A percentile compares a stretch with the other conserved stretches of the same genome.
Conservation (phyloP, 2,329 filamentous ascomycete genomes). For the Fusarium algeriense region DNA sequence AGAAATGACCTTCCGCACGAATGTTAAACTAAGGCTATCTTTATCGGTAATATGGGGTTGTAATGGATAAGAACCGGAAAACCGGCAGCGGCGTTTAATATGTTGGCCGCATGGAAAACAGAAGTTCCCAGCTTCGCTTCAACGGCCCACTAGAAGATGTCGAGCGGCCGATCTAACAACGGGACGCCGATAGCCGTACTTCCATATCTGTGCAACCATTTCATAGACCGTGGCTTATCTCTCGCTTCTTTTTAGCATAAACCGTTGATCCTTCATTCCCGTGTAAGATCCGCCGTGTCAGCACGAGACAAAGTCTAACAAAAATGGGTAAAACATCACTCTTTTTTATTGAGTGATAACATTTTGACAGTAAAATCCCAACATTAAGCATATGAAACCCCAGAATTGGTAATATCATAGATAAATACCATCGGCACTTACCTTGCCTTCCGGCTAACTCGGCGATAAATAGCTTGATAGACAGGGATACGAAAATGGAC, state of each 20-base stretch:
- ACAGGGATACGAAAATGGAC: neutral
- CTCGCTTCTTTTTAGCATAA: neutral
- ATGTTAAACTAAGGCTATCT: neutral
- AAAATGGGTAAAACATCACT: neutral
- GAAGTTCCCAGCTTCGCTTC: conserved; percentile 13
- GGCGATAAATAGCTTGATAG: conserved; percentile 2
- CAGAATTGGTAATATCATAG: neutral
- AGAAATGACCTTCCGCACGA: conserved; percentile 1
- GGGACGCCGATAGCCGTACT: neutral
- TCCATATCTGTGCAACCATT: neutral
- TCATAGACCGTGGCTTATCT: neutral
- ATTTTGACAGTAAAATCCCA: neutral
- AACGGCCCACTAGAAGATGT: neutral
- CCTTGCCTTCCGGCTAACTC: conserved; percentile 15
- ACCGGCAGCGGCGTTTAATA: conserved; percentile 2
- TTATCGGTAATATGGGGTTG: neutral
- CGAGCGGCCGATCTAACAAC: neutral
- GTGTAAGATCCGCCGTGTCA: neutral
- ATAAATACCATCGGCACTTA: neutral
- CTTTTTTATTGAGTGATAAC: neutral
- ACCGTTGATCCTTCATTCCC: neutral
- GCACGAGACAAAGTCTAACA: neutral
- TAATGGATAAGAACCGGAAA: neutral
- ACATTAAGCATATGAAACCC: neutral
- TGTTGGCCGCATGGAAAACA: neutral